Percentiles rank a stretch among this genome's conserved stretches.
phyloP scores from a whole-genome alignment of 1,139 yeast species.

The Saccharomyces pastorianus region DNA sequence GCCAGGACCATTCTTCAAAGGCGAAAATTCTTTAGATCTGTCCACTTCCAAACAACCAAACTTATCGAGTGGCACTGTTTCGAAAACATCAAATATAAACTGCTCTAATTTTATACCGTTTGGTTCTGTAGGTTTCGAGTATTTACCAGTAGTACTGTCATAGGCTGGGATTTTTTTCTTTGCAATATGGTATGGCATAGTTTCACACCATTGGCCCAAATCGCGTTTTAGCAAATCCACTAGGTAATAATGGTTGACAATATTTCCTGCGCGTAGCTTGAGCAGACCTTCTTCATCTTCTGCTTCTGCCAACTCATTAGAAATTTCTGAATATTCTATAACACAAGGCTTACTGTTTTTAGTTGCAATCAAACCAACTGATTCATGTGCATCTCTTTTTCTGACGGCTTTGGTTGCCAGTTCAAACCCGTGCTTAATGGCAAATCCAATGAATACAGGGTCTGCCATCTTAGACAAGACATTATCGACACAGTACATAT shows the following conservation, averaged over 20 bases:
- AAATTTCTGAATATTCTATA: conserved; percentile 89
- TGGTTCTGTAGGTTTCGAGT: conserved; percentile 56
- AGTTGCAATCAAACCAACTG: conserved; percentile 85
- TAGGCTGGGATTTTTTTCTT: conserved; percentile 71
- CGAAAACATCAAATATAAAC: conserved; percentile 93
- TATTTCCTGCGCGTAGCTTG: conserved; percentile 86
- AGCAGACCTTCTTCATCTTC: conserved; percentile 52
- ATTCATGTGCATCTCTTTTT: conserved; percentile 78
- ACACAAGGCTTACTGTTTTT: conserved; percentile 75
- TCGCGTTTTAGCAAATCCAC: conserved; percentile 54
- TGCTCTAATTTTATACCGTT: conserved; percentile 95
- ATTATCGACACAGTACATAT: conserved; percentile 96
- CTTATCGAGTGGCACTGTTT: conserved; percentile 57
- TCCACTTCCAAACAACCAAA: conserved; percentile 93
- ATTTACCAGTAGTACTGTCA: conserved; percentile 41
- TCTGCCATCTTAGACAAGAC: conserved; percentile 89
- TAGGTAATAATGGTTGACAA: conserved; percentile 92
- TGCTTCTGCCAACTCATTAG: conserved; percentile 61
- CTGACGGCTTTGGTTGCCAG: conserved; percentile 93
- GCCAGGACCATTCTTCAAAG: conserved; percentile 86
- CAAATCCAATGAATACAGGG: conserved; percentile 85
- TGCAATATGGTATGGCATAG: conserved; percentile 88
- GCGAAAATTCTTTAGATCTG: conserved; percentile 80
- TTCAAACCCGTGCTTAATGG: conserved; percentile 56
- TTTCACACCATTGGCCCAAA: conserved; percentile 65